These are phyloP conservation scores for Blastobotrys raffinosifermentans DNA, from an alignment of 1,139 yeast species.

Conservation along the genomic window DNA sequence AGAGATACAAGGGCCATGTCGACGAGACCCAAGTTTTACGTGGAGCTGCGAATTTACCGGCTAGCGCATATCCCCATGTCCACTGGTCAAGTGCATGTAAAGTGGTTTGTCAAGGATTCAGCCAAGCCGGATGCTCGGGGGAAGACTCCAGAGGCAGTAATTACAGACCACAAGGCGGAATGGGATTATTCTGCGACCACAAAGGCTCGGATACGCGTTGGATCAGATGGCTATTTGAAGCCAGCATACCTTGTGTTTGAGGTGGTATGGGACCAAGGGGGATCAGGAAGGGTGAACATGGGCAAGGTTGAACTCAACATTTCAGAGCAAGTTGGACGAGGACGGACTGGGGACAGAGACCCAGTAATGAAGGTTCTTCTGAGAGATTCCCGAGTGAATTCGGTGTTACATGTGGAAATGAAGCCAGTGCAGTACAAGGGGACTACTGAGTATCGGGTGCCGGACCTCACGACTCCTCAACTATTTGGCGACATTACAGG, in stretches of 20 bases:
- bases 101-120: conserved; percentile 48
- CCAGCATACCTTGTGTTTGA: conserved; percentile 30
- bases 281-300: conserved; percentile 39
- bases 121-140: conserved; percentile 40
- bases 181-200: conserved; percentile 42
- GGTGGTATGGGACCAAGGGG: conserved; percentile 33
- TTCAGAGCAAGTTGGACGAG: conserved; percentile 57
- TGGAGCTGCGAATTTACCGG: conserved; percentile 58
- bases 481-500: conserved; percentile 33
- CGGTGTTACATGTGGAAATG: conserved; percentile 53
- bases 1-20: too few relatives aligned
- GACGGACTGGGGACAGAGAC: not conserved
- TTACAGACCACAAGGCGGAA: conserved; percentile 44
- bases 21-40: conserved; percentile 46
- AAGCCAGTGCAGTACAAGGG: conserved; percentile 45
- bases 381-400: conserved; percentile 74
- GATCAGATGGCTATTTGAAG: conserved; percentile 29
- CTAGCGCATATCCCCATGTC: conserved; percentile 78
- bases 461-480: conserved; percentile 28
- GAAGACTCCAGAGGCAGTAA: conserved; percentile 40
- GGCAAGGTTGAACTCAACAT: conserved; percentile 67
- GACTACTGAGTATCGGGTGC: conserved; percentile 31
- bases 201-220: conserved; percentile 39
- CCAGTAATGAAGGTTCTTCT: conserved; percentile 56
- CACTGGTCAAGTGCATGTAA: conserved; percentile 61